phyloP scores from a whole-genome alignment of 495 filamentous ascomycete species.

The Alectoria sarmentosa region DNA sequence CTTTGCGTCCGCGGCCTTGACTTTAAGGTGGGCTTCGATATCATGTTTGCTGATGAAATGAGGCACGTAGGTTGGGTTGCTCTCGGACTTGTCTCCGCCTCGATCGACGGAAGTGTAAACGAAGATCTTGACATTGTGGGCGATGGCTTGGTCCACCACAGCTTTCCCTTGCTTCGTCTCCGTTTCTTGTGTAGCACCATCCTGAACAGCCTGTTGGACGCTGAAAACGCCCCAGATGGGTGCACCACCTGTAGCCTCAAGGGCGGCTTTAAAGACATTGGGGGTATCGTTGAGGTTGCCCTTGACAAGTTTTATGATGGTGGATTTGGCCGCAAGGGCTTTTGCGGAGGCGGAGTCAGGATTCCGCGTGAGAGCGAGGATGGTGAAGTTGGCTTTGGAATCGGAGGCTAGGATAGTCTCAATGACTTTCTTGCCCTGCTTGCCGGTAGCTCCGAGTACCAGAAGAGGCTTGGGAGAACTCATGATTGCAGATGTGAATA shows the following conservation, averaged over 20 bases:
- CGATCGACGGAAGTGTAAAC: conserved; percentile 64
- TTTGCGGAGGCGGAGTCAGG: conserved; percentile 45
- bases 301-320: conserved; percentile 48
- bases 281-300: conserved; percentile 48
- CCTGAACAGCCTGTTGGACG: conserved; percentile 41
- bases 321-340: conserved; percentile 39
- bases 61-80: conserved; percentile 51
- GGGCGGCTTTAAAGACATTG: conserved; percentile 45
- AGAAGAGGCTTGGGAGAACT: conserved; percentile 37
- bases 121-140: conserved; percentile 52
- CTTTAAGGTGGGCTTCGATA: conserved; percentile 54
- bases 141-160: conserved; percentile 52
- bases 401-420: conserved; percentile 44
- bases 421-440: conserved; percentile 61
- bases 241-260: conserved; percentile 29
- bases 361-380: conserved; percentile 65
- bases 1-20: conserved; percentile 21
- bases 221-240: conserved; percentile 49
- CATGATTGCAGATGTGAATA: conserved; percentile 3
- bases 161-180: conserved; percentile 57
- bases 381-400: conserved; percentile 41
- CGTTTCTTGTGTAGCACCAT: conserved; percentile 37
- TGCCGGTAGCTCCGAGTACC: conserved; percentile 64
- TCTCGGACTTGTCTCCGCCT: conserved; percentile 46
- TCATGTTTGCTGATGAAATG: conserved; percentile 60